Conservation (phyloP, 208 protist genomes). For the Acanthamoeba divionensis region DNA sequence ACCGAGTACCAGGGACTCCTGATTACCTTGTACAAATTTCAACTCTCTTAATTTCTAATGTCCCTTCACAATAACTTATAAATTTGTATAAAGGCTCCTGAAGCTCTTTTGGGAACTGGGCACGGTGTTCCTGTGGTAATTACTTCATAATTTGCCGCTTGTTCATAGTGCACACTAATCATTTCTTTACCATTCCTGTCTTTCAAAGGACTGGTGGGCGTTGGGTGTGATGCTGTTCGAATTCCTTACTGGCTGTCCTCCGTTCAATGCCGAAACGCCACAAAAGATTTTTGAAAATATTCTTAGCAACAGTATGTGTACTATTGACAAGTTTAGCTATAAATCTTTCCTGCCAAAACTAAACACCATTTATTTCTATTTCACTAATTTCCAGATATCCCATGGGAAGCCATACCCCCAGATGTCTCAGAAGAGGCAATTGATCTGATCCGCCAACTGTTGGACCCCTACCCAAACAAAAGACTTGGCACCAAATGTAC, state of each 20-base stretch:
- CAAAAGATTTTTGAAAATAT: conserved; percentile 82
- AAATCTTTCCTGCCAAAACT: neutral
- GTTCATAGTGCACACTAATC: neutral
- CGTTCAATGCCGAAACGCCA: conserved; percentile 84
- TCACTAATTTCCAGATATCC: conserved; percentile 45
- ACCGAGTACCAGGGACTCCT: no score
- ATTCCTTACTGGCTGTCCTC: conserved; percentile 79
- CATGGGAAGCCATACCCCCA: conserved; percentile 62
- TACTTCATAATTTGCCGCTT: neutral
- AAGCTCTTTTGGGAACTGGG: conserved; percentile 65
- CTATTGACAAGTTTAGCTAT: neutral
- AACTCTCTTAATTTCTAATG: no score
- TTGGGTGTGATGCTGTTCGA: conserved; percentile 82
- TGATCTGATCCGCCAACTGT: conserved; percentile 64
- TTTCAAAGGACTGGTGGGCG: conserved; percentile 81
- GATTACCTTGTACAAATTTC: neutral
- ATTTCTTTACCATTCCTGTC: conserved; percentile 48
- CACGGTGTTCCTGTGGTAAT: conserved; percentile 46
- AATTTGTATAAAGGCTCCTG: conserved; percentile 56
- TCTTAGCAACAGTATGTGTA: conserved; percentile 54
- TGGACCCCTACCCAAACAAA: conserved; percentile 61
- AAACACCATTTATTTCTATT: neutral
- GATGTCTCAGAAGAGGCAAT: conserved; percentile 66
- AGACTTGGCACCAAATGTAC: conserved; percentile 47
- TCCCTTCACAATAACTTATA: no score